These are phyloP conservation scores for Ogataea hybrid DNA, from an alignment of 1,139 yeast genomes.

Conservation along the genomic window DNA sequence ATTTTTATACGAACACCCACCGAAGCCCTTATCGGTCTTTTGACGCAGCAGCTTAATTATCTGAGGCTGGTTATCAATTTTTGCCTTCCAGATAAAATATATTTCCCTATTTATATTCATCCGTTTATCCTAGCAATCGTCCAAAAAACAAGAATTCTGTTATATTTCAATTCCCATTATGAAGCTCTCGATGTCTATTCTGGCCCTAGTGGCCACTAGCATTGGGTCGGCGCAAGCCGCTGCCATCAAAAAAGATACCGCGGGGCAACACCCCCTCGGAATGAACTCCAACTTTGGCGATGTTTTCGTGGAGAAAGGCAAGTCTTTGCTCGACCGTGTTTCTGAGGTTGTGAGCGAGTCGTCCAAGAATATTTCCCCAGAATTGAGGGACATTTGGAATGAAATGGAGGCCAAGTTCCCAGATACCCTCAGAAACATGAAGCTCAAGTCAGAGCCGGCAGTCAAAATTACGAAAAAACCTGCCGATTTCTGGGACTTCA, in stretches of 20 bases:
- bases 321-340: conserved; percentile 30
- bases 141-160: neutral
- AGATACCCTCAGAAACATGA: conserved; percentile 45
- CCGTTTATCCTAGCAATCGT: conserved; percentile 2
- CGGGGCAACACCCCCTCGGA: conserved; percentile 8
- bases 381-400: conserved; percentile 53
- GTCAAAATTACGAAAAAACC: conserved; percentile 36
- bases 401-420: conserved; percentile 63
- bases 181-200: conserved; percentile 12
- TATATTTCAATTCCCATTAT: conserved; percentile 2
- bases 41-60: neutral
- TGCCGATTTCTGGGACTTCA: conserved; percentile 51
- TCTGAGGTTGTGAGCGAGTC: conserved; percentile 45
- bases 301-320: conserved; percentile 6
- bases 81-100: conserved; percentile 5
- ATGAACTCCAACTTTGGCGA: conserved; percentile 1
- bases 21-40: neutral
- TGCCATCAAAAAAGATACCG: conserved; percentile 7
- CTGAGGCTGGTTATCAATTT: conserved; percentile 9
- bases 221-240: conserved; percentile 8
- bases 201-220: conserved; percentile 11
- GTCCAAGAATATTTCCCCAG: conserved; percentile 44
- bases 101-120: neutral
- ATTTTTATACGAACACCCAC: neutral
- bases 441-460: conserved; percentile 48